Conservation (phyloP, 768 basidiomycete species). For the Crucibulum laeve region DNA sequence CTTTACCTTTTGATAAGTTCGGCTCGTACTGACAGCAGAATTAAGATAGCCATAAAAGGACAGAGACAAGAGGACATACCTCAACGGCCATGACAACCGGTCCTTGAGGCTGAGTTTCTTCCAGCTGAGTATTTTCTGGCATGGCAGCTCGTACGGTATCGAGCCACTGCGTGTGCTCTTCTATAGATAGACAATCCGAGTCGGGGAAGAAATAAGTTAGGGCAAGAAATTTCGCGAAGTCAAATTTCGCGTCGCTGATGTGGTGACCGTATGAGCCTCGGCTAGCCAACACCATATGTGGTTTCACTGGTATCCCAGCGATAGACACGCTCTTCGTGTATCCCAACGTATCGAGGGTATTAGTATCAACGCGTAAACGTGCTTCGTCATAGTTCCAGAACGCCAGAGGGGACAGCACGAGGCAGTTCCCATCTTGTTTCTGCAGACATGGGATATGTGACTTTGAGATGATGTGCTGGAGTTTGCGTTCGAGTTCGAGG, state of each 20-base stretch:
- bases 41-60: conserved; percentile 5
- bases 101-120: conserved; percentile 24
- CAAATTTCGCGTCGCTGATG: conserved; percentile 41
- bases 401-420: conserved; percentile 67
- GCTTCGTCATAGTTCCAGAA: conserved; percentile 71
- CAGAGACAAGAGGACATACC: conserved; percentile 22
- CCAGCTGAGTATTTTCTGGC: conserved; percentile 24
- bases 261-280: conserved; percentile 53
- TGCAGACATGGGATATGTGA: conserved; percentile 50
- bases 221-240: conserved; percentile 67
- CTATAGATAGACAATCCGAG: conserved; percentile 58
- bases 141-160: conserved; percentile 42
- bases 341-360: conserved; percentile 58
- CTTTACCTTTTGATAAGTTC: conserved; percentile 36
- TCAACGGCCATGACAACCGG: conserved; percentile 43
- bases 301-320: conserved; percentile 62
- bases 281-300: conserved; percentile 76
- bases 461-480: conserved; percentile 37
- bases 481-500: conserved; percentile 58
- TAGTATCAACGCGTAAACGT: conserved; percentile 44
- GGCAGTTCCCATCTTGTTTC: conserved; percentile 48
- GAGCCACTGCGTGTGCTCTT: conserved; percentile 63
- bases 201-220: conserved; percentile 83
- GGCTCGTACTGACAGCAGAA: conserved; percentile 44
- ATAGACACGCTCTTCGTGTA: conserved; percentile 47